Conservation (phyloP, 2,329 filamentous ascomycete species). For the Hypomyces rosellus region DNA sequence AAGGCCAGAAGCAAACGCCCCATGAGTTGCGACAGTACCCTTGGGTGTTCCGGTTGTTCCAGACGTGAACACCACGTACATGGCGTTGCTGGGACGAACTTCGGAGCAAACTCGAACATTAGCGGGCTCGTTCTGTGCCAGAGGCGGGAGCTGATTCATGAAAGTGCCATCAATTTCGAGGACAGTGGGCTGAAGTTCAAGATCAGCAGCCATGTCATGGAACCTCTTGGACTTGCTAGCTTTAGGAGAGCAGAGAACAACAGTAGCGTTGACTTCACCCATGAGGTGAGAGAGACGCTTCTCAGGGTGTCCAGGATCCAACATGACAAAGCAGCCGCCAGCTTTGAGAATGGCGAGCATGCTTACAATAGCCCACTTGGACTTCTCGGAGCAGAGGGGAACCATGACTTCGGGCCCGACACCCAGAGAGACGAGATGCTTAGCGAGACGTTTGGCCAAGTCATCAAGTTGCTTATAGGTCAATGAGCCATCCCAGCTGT, state of each 20-base stretch:
- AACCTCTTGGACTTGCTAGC: background rate
- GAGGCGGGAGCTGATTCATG: background rate
- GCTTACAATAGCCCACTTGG: slow-evolving; percentile 1
- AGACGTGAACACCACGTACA: slow-evolving; percentile 12
- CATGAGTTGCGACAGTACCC: slow-evolving; percentile 3
- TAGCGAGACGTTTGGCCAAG: slow-evolving; percentile 2
- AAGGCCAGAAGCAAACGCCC: background rate
- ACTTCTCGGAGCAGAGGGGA: slow-evolving; percentile 5
- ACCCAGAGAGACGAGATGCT: slow-evolving; percentile 4
- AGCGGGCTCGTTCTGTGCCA: background rate
- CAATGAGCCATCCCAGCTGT: slow-evolving; percentile 1
- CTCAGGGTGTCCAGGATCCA: background rate
- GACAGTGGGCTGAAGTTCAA: no score
- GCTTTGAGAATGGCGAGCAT: slow-evolving; percentile 3
- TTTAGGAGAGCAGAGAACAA: background rate
- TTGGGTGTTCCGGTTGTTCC: slow-evolving; percentile 11
- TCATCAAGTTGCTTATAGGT: slow-evolving; percentile 10
- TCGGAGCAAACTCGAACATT: background rate
- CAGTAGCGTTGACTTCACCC: background rate
- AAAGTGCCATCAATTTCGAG: no score
- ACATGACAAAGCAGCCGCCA: slow-evolving; percentile 1
- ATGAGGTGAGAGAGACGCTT: background rate
- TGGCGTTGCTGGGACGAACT: background rate
- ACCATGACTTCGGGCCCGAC: background rate
- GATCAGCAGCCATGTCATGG: no score